Evolutionary conservation across 495 filamentous ascomycete genomes (phyloP), one percentile per base, ranked within the genome.

Genomic region (Cetradonia linearis): DNA sequence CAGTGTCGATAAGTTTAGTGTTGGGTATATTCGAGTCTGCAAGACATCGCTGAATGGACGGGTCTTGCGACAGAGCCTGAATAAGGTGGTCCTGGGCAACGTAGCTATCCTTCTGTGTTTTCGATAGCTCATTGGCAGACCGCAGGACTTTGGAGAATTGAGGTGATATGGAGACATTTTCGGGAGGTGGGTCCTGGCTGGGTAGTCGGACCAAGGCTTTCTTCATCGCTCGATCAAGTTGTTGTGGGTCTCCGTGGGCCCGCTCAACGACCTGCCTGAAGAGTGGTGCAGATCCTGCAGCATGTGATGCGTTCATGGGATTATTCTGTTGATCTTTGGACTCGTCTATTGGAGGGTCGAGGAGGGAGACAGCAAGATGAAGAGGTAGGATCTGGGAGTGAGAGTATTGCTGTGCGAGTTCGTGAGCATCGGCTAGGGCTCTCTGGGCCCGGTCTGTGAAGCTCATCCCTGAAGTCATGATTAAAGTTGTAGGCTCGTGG

Each of bases 61-160:
- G 65, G 66, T 98, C 93, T 62, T 96, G 91, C 0, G 81, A 81
- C 28, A 95, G 72, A 3, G 88, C 82, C 63, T 83, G 81, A 61
- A 98, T 96, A 33, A 98, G 78, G 69, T 98, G 93, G 69, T 96
- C 92, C 34, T 96, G 83, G 6, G 92, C 92, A 56, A 97, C 87
- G 70, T 81, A 98, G 63, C 85, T 88, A 69, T 98, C 93, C 67
- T 95, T 96, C 63, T 97, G 93, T 2, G 90, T 91, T 73, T 93
- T 95, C 58, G 91, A 89, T 28, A 98, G 72, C n/a, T 96, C 91
- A 67, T 85, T 84, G 8, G 93, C 91, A 58, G 83, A 77, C 49
- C 90, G 80, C 33, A 98, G 77, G 56, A 96, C 80, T 62, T 86
- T 94, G 42, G 81, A 78, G 71, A 97, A 88, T 14, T 81, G 76